Base-by-base conservation (phyloP, 495 filamentous ascomycete species). In the Aspergillus kassunensis region DNA sequence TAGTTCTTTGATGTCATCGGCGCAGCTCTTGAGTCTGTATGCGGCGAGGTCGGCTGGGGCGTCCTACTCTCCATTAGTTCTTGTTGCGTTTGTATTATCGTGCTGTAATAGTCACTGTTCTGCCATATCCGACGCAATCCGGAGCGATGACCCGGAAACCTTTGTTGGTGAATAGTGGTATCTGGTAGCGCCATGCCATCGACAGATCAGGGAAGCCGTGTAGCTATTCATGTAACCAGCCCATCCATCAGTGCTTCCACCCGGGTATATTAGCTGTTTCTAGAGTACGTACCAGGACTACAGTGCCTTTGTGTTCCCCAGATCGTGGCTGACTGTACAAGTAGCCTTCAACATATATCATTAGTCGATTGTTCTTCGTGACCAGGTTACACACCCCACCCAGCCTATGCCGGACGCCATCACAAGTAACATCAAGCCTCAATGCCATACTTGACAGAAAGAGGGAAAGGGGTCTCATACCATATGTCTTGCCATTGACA, bases 101-200 rank as follows among this genome's bases (percentile, higher is more conserved):
- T n/a, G n/a, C n/a, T n/a, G 36, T 15, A 20, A 43, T 27, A 33
- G 11, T 40, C 64, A 88, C 85, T 15, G 87, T 91, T 48, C 78
- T 71, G n/a, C 87, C 87, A 58, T 87, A 95, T 49, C 90, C 90
- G 40, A 95, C 80, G 69, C 88, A 79, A 63, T 95, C 88, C 3
- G 89, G 87, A 12, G 80, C 86, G 34, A 95, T 79, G 31, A 93
- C 85, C 33, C 84, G 77, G 40, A 90, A 74, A 8, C 83, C 84
- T 62, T 82, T 70, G 12, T 82, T 72, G 4, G 87, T 55, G n/a
- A 95, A 73, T 65, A 81, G 70, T 7, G 89, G 89, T 61, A 97
- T 90, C 65, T 95, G 87, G 68, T 85, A 82, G 46, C 90, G 82
- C 89, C 90, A 91, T 66, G 78, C 84, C 59, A 85, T 76, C 16